phyloP scores from a whole-genome alignment of 768 basidiomycete genomes.

The Lactarius pseudohatsudake region DNA sequence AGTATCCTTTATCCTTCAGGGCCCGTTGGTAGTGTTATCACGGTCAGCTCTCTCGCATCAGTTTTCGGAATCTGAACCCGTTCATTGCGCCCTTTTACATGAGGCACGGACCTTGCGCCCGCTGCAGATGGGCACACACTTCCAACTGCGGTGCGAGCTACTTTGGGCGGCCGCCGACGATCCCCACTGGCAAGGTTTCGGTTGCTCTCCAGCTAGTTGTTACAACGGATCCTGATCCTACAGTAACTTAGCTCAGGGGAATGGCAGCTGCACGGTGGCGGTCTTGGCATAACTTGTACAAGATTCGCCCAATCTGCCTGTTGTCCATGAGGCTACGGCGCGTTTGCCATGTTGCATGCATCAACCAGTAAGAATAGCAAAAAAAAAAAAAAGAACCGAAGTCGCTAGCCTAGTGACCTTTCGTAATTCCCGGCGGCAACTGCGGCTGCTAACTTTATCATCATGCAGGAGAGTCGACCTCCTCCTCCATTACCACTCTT shows the following conservation, averaged over 20 bases:
- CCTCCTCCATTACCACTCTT: not conserved
- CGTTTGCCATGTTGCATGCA: constrained; percentile 6
- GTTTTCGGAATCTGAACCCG: not conserved
- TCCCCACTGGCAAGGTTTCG: not conserved
- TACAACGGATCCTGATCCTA: not conserved
- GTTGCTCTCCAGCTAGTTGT: not conserved
- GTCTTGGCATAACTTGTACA: not conserved
- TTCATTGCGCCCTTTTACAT: constrained; percentile 18
- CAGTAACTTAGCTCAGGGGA: not conserved
- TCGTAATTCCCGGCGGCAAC: constrained; percentile 5
- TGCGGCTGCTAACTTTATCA: not conserved
- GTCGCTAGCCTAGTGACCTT: not conserved
- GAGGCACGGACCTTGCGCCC: constrained; percentile 14
- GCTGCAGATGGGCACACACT: not conserved
- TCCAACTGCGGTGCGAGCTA: not conserved
- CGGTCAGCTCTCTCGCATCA: not conserved
- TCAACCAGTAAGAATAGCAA: not conserved
- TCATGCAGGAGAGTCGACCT: not conserved
- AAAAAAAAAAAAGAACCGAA: not conserved
- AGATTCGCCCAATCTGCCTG: not conserved
- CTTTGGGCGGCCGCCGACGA: constrained; percentile 1
- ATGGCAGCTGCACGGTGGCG: not conserved
- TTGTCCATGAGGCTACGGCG: constrained; percentile 12
- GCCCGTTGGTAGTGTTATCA: not conserved
- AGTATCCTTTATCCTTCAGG: not conserved